Evolutionary conservation across 371 early-diverging fungal genomes (phyloP).

Genomic region (Rhizomucor pusillus): DNA sequence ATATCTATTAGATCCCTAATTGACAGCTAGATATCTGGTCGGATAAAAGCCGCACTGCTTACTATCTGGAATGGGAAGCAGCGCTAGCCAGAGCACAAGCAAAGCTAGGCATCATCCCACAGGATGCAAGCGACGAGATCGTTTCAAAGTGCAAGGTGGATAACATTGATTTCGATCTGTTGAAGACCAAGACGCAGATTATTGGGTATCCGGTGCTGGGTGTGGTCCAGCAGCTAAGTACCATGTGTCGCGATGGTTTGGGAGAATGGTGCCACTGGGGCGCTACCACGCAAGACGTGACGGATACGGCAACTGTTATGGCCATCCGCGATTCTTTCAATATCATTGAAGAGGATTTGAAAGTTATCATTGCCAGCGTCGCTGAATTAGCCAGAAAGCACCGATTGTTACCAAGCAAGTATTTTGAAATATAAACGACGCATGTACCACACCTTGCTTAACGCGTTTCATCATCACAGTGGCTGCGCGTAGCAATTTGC

Average conservation of each 20-base stretch:
- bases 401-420: conserved; percentile 16
- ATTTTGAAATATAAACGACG: too few species aligned
- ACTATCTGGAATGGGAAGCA: conserved; percentile 20
- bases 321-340: conserved; percentile 11
- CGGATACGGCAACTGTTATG: conserved; percentile 18
- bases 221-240: conserved; percentile 16
- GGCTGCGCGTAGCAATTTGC: conserved; percentile 20
- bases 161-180: conserved; percentile 18
- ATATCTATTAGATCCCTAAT: background rate
- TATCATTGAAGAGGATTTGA: conserved; percentile 11
- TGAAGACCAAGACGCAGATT: conserved; percentile 15
- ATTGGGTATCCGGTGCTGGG: conserved; percentile 22
- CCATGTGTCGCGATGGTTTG: conserved; percentile 6
- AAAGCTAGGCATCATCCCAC: conserved; percentile 15
- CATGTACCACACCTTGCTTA: too few species aligned
- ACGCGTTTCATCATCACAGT: conserved; percentile 2
- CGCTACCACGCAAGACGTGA: conserved; percentile 23
- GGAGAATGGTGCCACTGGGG: conserved; percentile 20
- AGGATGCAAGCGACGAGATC: conserved; percentile 16
- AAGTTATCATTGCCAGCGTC: conserved; percentile 9
- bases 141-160: conserved; percentile 4
- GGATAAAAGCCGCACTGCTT: conserved; percentile 12
- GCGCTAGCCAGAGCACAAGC: conserved; percentile 19
- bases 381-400: conserved; percentile 9
- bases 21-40: conserved; percentile 16